Conservation (phyloP, 2,329 filamentous ascomycete species). For the Dryadomyces quercivorus region DNA sequence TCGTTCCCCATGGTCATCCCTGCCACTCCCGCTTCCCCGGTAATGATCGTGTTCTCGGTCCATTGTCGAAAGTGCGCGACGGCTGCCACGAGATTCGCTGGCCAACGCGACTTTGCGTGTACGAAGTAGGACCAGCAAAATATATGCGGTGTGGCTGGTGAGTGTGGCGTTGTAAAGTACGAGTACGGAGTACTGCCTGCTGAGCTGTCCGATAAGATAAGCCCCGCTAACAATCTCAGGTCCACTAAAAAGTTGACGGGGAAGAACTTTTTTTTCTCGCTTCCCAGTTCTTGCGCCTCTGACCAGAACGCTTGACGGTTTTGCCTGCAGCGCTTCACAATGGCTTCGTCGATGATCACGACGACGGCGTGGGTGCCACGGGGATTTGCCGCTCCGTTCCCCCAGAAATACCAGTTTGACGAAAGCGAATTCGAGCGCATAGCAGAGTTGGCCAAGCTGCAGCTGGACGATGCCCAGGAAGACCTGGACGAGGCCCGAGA, state of each 20-base stretch:
- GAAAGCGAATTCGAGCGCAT: conserved; percentile 67
- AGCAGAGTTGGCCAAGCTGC: conserved; percentile 59
- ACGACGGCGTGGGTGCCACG: conserved; percentile 65
- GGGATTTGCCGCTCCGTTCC: conserved; percentile 65
- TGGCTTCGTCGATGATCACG: conserved; percentile 56
- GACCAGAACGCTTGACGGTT: neutral
- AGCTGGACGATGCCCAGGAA: conserved; percentile 85
- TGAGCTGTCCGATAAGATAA: conserved; percentile 21
- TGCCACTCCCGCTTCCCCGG: neutral
- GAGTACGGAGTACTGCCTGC: neutral
- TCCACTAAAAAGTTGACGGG: conserved; percentile 22
- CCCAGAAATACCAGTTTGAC: conserved; percentile 62
- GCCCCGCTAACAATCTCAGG: conserved; percentile 15
- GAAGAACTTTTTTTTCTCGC: conserved; percentile 2
- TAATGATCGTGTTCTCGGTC: neutral
- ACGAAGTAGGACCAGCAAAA: neutral
- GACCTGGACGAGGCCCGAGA: conserved; percentile 61
- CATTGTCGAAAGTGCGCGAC: neutral
- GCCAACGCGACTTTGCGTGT: no score
- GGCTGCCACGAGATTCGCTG: no score
- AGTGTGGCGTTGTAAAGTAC: neutral
- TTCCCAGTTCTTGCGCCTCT: neutral
- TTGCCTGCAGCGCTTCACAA: neutral
- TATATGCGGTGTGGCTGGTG: conserved; percentile 7
- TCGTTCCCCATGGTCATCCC: conserved; percentile 2